A percentile compares a stretch with the other conserved stretches of the same genome.
Conservation (phyloP, 176 grass and related monocot species). For the Miscanthus lutarioriparius region DNA sequence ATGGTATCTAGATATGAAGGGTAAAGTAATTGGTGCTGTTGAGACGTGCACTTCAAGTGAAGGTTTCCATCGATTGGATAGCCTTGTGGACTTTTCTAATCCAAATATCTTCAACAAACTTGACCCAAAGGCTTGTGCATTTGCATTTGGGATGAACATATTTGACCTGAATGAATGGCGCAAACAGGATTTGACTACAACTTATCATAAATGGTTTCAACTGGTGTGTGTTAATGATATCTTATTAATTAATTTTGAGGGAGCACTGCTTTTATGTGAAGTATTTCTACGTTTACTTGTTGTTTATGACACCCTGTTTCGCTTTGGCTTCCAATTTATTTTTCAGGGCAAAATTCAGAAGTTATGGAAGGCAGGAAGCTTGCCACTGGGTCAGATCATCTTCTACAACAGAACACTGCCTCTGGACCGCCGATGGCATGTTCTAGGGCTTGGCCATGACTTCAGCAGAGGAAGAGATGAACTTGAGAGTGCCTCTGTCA, state of each 20-base stretch:
- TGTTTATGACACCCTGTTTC: background rate
- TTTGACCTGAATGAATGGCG: slow-evolving; percentile 83
- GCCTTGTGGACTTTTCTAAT: slow-evolving; percentile 72
- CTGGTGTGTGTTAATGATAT: slow-evolving; percentile 46
- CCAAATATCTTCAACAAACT: slow-evolving; percentile 47
- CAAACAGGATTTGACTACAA: slow-evolving; percentile 45
- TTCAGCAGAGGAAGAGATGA: slow-evolving; percentile 30
- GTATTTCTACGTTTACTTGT: background rate
- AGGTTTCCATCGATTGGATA: slow-evolving; percentile 47
- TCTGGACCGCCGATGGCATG: slow-evolving; percentile 71
- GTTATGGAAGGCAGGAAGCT: slow-evolving; percentile 73
- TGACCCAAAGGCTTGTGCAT: slow-evolving; percentile 66
- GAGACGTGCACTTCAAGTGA: slow-evolving; percentile 49
- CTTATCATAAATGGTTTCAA: slow-evolving; percentile 69
- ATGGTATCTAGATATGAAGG: slow-evolving; percentile 68
- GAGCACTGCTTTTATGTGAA: background rate
- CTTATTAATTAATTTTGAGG: background rate
- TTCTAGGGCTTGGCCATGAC: slow-evolving; percentile 60
- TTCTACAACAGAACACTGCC: slow-evolving; percentile 75
- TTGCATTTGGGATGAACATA: slow-evolving; percentile 84
- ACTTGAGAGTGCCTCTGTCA: slow-evolving; percentile 52
- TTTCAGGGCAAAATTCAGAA: slow-evolving; percentile 61
- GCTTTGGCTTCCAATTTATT: background rate
- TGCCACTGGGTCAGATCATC: slow-evolving; percentile 70
- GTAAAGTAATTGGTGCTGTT: slow-evolving; percentile 71